Conservation (phyloP, 1,284 basidiomycete genomes). For the Hymenochaete sp. region DNA sequence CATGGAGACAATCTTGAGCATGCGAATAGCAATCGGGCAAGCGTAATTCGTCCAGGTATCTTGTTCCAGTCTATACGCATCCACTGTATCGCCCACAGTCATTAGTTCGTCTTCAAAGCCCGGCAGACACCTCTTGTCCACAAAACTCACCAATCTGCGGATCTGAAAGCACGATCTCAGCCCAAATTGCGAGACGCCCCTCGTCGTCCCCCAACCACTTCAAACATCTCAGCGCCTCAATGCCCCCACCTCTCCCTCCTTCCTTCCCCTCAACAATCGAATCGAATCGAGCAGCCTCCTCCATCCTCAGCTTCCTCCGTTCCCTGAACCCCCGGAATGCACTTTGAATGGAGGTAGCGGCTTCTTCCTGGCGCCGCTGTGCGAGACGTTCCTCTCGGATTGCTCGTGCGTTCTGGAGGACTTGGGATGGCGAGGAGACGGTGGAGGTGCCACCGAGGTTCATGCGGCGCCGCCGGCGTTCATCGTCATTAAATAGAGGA, state of each 20-base stretch:
- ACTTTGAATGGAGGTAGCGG: constrained; percentile 54
- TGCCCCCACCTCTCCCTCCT: no score
- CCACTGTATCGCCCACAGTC: no score
- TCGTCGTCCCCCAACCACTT: constrained; percentile 52
- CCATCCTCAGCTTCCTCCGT: constrained; percentile 31
- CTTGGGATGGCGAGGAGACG: constrained; percentile 41
- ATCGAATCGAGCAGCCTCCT: constrained; percentile 40
- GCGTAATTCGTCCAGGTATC: no score
- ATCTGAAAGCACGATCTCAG: constrained; percentile 32
- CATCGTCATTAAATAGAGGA: constrained; percentile 39
- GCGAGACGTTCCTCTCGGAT: constrained; percentile 50
- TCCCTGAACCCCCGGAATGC: constrained; percentile 52
- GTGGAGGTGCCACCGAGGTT: constrained; percentile 65
- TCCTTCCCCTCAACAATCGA: constrained; percentile 39
- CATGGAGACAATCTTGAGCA: no score
- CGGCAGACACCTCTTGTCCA: no score
- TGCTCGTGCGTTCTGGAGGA: constrained; percentile 54
- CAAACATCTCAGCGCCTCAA: constrained; percentile 52
- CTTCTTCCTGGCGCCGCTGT: constrained; percentile 45
- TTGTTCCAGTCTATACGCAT: no score
- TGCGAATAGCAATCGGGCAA: no score
- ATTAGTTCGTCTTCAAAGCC: no score
- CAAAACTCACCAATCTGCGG: no score
- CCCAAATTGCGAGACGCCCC: constrained; percentile 46
- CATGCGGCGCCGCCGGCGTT: constrained; percentile 48